These are phyloP conservation scores for Leishmania mexicana DNA, from an alignment of 208 protist genomes.

Conservation along the genomic window DNA sequence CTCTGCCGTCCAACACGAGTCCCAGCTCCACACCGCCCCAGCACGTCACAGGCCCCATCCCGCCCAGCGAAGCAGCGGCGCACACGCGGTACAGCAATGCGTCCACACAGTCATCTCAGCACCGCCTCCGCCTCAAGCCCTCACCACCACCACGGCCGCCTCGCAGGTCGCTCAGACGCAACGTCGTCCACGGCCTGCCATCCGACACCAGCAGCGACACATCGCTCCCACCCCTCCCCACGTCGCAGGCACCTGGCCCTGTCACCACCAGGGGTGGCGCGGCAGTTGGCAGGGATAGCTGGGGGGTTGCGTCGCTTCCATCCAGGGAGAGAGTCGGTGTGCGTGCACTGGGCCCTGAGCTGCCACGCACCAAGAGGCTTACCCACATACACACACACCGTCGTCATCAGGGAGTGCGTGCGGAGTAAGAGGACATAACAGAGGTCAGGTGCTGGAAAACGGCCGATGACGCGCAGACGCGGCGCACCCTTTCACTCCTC, in stretches of 20 bases:
- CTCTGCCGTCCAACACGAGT: neutral
- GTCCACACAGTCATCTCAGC: neutral
- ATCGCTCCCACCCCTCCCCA: neutral
- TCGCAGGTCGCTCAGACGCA: neutral
- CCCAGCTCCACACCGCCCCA: neutral
- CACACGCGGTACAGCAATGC: neutral
- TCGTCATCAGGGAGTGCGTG: neutral
- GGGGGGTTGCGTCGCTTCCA: neutral
- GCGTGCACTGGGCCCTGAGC: neutral
- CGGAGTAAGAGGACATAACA: neutral
- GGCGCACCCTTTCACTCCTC: neutral
- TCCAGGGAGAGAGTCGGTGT: neutral
- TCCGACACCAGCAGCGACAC: neutral
- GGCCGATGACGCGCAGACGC: neutral
- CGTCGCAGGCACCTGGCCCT: neutral
- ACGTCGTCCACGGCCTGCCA: neutral
- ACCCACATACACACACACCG: neutral
- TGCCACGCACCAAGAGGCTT: neutral
- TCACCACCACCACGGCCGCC: neutral
- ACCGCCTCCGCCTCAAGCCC: neutral
- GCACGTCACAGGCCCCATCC: neutral
- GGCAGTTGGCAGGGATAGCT: neutral
- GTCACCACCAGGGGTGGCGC: neutral
- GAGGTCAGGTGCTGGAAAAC: neutral
- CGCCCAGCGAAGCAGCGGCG: neutral